Conservation (phyloP, 2,329 filamentous ascomycete species). For the Rutstroemia sp. region DNA sequence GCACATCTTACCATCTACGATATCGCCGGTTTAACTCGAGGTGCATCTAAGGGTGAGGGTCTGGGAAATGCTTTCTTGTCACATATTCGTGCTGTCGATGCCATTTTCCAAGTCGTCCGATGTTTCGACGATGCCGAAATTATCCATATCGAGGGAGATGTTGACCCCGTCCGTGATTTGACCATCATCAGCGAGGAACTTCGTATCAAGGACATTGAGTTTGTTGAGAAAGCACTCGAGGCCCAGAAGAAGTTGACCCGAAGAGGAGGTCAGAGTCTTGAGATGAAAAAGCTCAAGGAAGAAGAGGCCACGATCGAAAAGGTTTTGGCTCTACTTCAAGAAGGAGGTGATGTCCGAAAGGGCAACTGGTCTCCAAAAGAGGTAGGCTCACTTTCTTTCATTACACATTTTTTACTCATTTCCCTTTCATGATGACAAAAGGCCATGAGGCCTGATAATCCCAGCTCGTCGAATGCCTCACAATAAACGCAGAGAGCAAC, state of each 20-base stretch:
- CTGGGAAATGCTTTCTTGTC: conserved; percentile 97
- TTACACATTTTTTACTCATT: conserved; percentile 22
- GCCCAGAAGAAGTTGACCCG: conserved; percentile 89
- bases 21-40: conserved; percentile 92
- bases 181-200: conserved; percentile 97
- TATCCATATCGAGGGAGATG: conserved; percentile 98
- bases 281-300: conserved; percentile 96
- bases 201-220: conserved; percentile 97
- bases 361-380: conserved; percentile 87
- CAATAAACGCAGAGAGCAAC: conserved; percentile 67
- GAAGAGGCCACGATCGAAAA: conserved; percentile 92
- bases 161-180: conserved; percentile 88
- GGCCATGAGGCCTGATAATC: conserved; percentile 94
- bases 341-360: conserved; percentile 90
- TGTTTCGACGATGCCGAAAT: conserved; percentile 99
- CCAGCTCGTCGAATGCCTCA: conserved; percentile 99
- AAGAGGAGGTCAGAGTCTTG: conserved; percentile 86
- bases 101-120: conserved; percentile 94
- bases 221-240: conserved; percentile 91
- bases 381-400: conserved; percentile 52
- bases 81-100: conserved; percentile 95
- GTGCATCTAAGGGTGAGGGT: conserved; percentile 94
- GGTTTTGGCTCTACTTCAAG: conserved; percentile 73
- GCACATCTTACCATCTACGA: conserved; percentile 98
- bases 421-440: conserved; percentile 87